Conservation (phyloP, 352 stramenopile genomes). For the Globisporangium recalcitrans region DNA sequence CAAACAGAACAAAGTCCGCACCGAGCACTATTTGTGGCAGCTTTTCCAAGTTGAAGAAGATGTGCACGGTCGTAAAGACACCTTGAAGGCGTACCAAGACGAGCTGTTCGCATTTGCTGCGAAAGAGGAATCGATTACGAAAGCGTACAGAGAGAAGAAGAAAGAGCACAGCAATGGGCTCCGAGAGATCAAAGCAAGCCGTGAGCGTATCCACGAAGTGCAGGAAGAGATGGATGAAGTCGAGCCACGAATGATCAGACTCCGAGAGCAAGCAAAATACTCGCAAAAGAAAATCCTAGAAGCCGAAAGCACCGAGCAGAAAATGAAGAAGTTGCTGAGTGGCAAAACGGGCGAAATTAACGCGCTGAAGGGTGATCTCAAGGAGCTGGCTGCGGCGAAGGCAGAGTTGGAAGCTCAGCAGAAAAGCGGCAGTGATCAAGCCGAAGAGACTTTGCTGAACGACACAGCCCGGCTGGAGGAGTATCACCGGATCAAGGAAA, state of each 20-base stretch:
- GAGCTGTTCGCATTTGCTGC: constrained; percentile 29
- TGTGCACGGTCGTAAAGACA: constrained; percentile 76
- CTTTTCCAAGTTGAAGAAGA: constrained; percentile 93
- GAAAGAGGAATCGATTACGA: constrained; percentile 45
- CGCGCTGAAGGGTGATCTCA: constrained; percentile 63
- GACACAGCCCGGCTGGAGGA: constrained; percentile 56
- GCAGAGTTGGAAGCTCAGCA: constrained; percentile 47
- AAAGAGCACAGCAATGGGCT: constrained; percentile 53
- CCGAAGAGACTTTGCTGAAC: constrained; percentile 51
- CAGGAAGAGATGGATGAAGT: constrained; percentile 85
- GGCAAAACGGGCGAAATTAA: constrained; percentile 85
- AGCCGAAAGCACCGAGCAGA: constrained; percentile 39
- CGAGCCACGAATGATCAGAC: constrained; percentile 61
- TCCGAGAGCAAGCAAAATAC: constrained; percentile 90
- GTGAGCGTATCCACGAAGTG: constrained; percentile 67
- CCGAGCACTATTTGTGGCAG: constrained; percentile 95
- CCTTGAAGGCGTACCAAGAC: constrained; percentile 49
- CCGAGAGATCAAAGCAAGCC: constrained; percentile 54
- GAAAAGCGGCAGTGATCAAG: constrained; percentile 28
- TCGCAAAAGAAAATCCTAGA: constrained; percentile 61
- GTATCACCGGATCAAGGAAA: constrained; percentile 83
- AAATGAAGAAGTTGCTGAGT: constrained; percentile 69
- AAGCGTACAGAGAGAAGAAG: constrained; percentile 64
- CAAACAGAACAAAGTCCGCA: constrained; percentile 62
- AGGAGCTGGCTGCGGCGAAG: constrained; percentile 58